Evolutionary conservation across 2,329 filamentous ascomycete genomes (phyloP), one percentile per base, ranked within the genome.

Genomic region (Xylariales sp.): DNA sequence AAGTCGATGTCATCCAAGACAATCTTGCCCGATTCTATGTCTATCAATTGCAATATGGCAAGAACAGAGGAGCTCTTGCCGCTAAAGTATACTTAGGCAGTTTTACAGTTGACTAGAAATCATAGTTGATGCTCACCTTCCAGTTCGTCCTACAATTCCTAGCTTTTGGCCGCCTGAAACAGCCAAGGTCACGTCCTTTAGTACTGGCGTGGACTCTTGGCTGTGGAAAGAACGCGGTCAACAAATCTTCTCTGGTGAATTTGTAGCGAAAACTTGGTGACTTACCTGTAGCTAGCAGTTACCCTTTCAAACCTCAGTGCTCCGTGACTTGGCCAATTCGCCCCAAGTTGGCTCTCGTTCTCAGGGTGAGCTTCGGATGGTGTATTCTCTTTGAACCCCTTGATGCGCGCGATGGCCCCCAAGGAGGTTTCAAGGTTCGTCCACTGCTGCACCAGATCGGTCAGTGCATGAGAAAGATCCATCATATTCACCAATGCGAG

Each of bases 41-140:
- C 33, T 5, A 48, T 38, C 37, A 48, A 36, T 16, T 37, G 39
- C 10, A 46, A 24, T 4, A 48, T 33, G 11, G 41, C 38, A 25
- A 46, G 28, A 3, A 35, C 25, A 4, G 45, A 29, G 5, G 46
- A 46, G 8, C 39, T 44, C 32, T 48, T 48, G 15, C 46, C 46
- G 24, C 46, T 48, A 29, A 57, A 20, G 21, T 14, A 17, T 19
- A 18, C 12, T 5, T 4, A 15, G 18, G 10, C 18, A 12, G 2
- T 15, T 21, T 10, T 16, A 4, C 5, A 20, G 3, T 10, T 11
- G 6, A 25, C 14, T 8, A 6, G 12, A 10, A 12, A 23, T 25
- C 17, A 29, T 3, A 21, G n/a, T 19, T n/a, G n/a, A n/a, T 5
- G 40, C 37, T 12, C 23, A 41, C 41, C 41, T 43, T 37, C 41